Percentiles rank a stretch among this genome's conserved stretches.
phyloP scores from a whole-genome alignment of 208 protist genomes.

The Balamuthia mandrillaris region DNA sequence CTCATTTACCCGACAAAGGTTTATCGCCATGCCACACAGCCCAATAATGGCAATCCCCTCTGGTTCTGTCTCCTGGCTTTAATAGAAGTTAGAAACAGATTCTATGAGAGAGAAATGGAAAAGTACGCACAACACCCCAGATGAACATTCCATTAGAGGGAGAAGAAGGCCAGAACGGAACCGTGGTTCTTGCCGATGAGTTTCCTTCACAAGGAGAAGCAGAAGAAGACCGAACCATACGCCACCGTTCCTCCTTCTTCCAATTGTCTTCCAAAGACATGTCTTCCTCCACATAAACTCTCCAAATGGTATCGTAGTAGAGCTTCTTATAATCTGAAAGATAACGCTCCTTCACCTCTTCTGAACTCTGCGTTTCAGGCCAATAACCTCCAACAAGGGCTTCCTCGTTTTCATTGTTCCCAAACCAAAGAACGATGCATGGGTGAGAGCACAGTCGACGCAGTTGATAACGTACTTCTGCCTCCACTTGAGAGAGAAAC shows the following conservation, averaged over 20 bases:
- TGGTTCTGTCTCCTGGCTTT: conserved; percentile 18
- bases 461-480: conserved; percentile 60
- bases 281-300: background rate
- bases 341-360: conserved; percentile 50
- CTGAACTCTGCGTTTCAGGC: too few species aligned
- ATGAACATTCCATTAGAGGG: conserved; percentile 58
- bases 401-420: conserved; percentile 79
- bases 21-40: conserved; percentile 52
- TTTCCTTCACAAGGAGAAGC: too few species aligned
- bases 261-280: too few species aligned
- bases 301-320: conserved; percentile 50
- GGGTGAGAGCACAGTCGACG: conserved; percentile 64
- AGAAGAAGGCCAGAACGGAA: conserved; percentile 51
- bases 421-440: conserved; percentile 70
- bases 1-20: conserved; percentile 17
- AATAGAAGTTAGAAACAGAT: background rate
- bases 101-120: too few species aligned
- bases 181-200: conserved; percentile 3
- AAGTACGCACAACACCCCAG: background rate
- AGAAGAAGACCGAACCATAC: too few species aligned
- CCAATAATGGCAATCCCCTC: conserved; percentile 59
- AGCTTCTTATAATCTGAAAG: conserved; percentile 61
- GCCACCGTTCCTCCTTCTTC: too few species aligned
- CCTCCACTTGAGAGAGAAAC: conserved; percentile 59
- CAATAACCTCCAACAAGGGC: conserved; percentile 12